Evolutionary conservation across 2,329 filamentous ascomycete species (phyloP), one percentile per base, ranked within the genome.

Genomic region (Fusarium anthophilum): DNA sequence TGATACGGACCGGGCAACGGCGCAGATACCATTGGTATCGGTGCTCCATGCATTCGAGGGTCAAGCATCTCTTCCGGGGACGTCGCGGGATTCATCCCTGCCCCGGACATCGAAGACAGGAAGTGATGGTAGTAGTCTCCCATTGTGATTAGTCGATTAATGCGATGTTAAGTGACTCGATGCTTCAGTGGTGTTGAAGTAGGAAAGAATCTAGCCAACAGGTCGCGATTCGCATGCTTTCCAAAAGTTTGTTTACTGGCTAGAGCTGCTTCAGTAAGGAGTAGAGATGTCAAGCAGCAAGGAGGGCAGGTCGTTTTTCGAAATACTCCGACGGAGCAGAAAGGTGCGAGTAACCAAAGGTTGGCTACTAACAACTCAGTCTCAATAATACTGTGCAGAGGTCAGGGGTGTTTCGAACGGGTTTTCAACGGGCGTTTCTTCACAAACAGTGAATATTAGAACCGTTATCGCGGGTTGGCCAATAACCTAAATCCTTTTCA

Each of bases 111-210:
- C 39, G 87, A 87, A 74, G 87, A 84, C 63, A 89, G 82, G 76
- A 89, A 89, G 72, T 87, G 85, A 57, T 87, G 86, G 74, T 90
- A 90, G 77, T 88, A 88, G 72, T 89, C 87, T 78, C 85, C 86
- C 88, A 90, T 90, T 65, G 72, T 58, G 56, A 57, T 35, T 62
- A 41, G 37, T 63, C 55, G 64, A 63, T 56, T 39, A 64, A 35
- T 48, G 47, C 50, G 45, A 48, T 37, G 68, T 26, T 47, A 58
- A 41, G 41, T 67, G 48, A 55, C 38, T 63, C 24, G 38, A 45
- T 60, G 44, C 66, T 68, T 69, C 66, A 70, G 55, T 66, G 48
- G 66, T 53, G 63, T 47, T 41, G 50, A 35, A 61, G 48, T 57
- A 66, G 56, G 37, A 63, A 54, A 39, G 50, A 51, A 61, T 17